These are phyloP conservation scores for Euphorbia celastroides DNA, from an alignment of 441 rosid genomes.

Conservation along the genomic window DNA sequence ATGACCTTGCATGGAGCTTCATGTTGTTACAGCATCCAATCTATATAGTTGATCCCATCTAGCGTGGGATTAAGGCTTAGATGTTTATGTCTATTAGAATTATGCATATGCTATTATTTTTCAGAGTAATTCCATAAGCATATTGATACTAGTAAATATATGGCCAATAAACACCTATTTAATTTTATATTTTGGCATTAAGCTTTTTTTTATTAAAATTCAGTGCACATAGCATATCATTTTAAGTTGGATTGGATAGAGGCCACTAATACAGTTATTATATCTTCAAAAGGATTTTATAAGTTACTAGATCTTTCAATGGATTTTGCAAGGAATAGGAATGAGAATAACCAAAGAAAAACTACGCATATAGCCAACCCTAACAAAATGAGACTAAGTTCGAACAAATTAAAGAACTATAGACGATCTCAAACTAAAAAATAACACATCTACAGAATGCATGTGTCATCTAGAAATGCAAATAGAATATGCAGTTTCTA, in stretches of 20 bases:
- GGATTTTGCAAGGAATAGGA: background rate
- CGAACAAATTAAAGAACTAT: background rate
- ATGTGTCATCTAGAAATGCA: background rate
- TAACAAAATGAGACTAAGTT: background rate
- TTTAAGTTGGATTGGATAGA: background rate
- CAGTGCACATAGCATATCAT: background rate
- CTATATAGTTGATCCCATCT: no score
- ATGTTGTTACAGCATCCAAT: no score
- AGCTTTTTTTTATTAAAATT: background rate
- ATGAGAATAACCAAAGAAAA: background rate
- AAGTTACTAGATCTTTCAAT: background rate
- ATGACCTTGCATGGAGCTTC: no score
- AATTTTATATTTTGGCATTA: background rate
- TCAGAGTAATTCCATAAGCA: background rate
- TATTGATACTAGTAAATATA: background rate
- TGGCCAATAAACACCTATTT: background rate
- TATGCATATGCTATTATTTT: background rate
- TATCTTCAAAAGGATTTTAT: background rate
- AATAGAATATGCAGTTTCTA: constrained; percentile 7
- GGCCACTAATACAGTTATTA: background rate
- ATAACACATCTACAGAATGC: background rate
- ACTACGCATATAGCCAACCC: background rate
- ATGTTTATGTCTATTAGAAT: background rate
- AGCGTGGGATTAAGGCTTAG: no score
- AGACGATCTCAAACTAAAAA: background rate